Percentiles rank a stretch among this genome's conserved stretches.
Evolutionary conservation across 2,329 filamentous ascomycete genomes (phyloP).

Genomic region (Diatrype stigma): DNA sequence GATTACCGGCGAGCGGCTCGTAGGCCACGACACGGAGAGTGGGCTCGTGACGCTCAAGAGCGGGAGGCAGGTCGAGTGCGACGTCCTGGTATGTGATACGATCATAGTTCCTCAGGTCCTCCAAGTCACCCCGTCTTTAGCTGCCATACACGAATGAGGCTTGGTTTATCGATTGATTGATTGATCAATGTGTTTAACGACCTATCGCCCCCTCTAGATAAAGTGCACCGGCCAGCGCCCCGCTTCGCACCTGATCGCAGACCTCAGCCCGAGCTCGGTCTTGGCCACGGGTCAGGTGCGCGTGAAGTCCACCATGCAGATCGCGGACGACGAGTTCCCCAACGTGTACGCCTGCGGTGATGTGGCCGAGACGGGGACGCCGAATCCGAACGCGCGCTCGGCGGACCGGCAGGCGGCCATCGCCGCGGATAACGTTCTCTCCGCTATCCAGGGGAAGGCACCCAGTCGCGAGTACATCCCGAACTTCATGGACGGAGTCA

Average conservation of each 20-base stretch:
- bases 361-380: conserved; percentile 48
- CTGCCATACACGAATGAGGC: too few relatives aligned
- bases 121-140: too few relatives aligned
- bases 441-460: conserved; percentile 36
- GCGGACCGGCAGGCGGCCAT: conserved; percentile 49
- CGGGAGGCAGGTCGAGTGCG: conserved; percentile 41
- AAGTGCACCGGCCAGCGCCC: conserved; percentile 58
- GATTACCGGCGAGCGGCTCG: conserved; percentile 46
- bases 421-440: conserved; percentile 51
- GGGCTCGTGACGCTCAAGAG: conserved; percentile 41
- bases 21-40: conserved; percentile 30
- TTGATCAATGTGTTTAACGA: too few relatives aligned
- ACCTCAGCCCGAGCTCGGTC: conserved; percentile 40
- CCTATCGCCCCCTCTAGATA: conserved; percentile 44
- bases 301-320: conserved; percentile 54
- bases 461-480: conserved; percentile 37
- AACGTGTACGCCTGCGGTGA: conserved; percentile 63
- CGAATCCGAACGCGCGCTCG: conserved; percentile 51
- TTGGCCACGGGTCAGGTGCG: conserved; percentile 45
- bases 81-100: conserved; percentile 40
- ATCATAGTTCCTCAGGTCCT: too few relatives aligned
- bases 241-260: conserved; percentile 44
- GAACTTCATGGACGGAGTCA: conserved; percentile 44
- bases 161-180: too few relatives aligned
- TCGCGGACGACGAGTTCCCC: conserved; percentile 41